Base-by-base conservation (phyloP, 768 basidiomycete species). In the Pisolithus tinctorius region DNA sequence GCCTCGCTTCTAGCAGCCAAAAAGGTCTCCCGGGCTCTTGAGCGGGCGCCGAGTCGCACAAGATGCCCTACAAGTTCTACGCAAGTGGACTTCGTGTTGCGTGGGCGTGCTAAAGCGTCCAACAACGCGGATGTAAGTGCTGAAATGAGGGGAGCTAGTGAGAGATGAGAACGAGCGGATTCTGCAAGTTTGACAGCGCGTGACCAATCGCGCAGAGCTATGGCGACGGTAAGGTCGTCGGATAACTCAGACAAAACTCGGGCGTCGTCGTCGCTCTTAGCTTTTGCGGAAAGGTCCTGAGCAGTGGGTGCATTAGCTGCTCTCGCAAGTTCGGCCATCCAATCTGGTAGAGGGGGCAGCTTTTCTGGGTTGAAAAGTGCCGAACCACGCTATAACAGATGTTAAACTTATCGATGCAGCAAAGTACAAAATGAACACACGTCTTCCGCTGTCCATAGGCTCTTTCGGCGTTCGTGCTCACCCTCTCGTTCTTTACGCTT, bases 401-500 rank as follows among this genome's bases (percentile, higher is more conserved):
- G 40, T 51, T 46, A n/a, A 50, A 20, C 11, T 37, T 14, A 34
- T 42, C 11, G 10, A 42, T 23, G 37, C 25, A 25, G 40, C 34
- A 42, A 38, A 43, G 34, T 20, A 51, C 31, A 34, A 37, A 25
- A 31, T 11, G 17, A 31, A 54, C 71, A 63, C 53, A 77, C 79
- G 42, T 74, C 78, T 34, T 67, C 61, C 26, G 53, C 63, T 51
- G 77, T 70, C 80, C 83, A 88, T 65, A 86, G 66, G 58, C 79
- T 88, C 68, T 91, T 90, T 40, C 93, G 76, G 50, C 92, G 75
- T 63, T 93, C 91, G 59, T 96, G 86, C 69, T 94, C 89, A 47
- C 90, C 89, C 70, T 98, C 88, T 50, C 93, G 86, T 61, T 97
- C 93, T 67, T 93, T 95, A 49, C 94, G 82, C 60, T 82, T 87